Evolutionary conservation across 108 stramenopile species (phyloP).

Genomic region (Cyclostephanos tholiformis): DNA sequence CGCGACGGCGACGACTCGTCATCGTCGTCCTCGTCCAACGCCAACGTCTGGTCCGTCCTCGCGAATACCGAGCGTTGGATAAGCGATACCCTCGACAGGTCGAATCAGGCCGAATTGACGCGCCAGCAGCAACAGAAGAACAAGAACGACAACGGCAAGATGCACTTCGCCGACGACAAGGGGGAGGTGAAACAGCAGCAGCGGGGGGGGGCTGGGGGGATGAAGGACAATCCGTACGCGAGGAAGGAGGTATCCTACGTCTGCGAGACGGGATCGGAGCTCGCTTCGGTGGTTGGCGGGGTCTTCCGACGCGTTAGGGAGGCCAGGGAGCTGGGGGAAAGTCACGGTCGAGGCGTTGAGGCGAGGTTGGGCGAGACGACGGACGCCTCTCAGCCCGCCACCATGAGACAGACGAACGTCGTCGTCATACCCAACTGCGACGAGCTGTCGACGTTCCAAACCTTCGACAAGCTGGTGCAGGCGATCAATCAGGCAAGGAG

Average conservation of each 20-base stretch:
- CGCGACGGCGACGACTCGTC: not conserved
- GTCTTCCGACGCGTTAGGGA: slow-evolving; percentile 78
- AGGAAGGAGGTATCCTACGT: slow-evolving; percentile 83
- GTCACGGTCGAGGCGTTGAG: slow-evolving; percentile 57
- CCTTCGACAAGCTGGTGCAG: slow-evolving; percentile 63
- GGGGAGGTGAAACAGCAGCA: not conserved
- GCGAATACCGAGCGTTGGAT: slow-evolving; percentile 84
- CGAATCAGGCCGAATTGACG: slow-evolving; percentile 35
- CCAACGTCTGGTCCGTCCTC: slow-evolving; percentile 69
- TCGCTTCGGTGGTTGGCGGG: slow-evolving; percentile 60
- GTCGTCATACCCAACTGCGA: slow-evolving; percentile 75
- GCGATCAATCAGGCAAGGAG: slow-evolving; percentile 75
- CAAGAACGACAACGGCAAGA: slow-evolving; percentile 10
- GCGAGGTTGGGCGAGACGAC: slow-evolving; percentile 31
- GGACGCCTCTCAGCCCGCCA: slow-evolving; percentile 31
- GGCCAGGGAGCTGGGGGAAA: slow-evolving; percentile 71
- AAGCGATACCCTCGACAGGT: slow-evolving; percentile 51
- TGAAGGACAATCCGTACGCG: slow-evolving; percentile 62
- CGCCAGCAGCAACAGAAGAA: slow-evolving; percentile 12
- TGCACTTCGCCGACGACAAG: slow-evolving; percentile 40
- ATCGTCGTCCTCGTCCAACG: not conserved
- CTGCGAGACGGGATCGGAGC: slow-evolving; percentile 64
- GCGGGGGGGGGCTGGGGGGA: not conserved
- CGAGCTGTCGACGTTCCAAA: slow-evolving; percentile 49
- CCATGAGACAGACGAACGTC: slow-evolving; percentile 76